Conservation (phyloP, 768 basidiomycete species). For the Coprinopsis strossmayeri region DNA sequence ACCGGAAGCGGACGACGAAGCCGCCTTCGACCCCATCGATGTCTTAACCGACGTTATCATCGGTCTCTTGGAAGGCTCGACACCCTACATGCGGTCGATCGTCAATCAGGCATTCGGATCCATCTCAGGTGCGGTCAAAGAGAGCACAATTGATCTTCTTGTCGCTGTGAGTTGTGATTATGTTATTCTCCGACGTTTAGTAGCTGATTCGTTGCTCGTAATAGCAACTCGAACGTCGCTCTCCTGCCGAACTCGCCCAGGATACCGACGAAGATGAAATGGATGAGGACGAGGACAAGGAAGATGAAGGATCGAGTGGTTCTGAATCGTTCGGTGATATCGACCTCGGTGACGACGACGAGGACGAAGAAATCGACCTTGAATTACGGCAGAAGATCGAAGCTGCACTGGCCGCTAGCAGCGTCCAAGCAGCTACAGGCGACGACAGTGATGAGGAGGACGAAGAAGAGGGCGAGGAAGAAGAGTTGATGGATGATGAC, state of each 20-base stretch:
- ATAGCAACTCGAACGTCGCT: slow-evolving; percentile 80
- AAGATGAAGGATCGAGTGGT: slow-evolving; percentile 23
- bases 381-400: slow-evolving; percentile 66
- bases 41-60: slow-evolving; percentile 86
- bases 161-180: slow-evolving; percentile 52
- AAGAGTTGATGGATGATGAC: slow-evolving; percentile 88
- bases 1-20: slow-evolving; percentile 12
- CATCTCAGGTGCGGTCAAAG: slow-evolving; percentile 58
- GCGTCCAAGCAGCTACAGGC: slow-evolving; percentile 48
- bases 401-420: slow-evolving; percentile 54
- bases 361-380: slow-evolving; percentile 46
- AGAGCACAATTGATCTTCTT: slow-evolving; percentile 74
- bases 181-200: slow-evolving; percentile 4
- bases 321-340: slow-evolving; percentile 10
- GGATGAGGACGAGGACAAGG: slow-evolving; percentile 29
- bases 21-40: slow-evolving; percentile 56
- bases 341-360: slow-evolving; percentile 27
- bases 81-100: slow-evolving; percentile 71
- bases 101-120: slow-evolving; percentile 77
- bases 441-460: slow-evolving; percentile 51
- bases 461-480: slow-evolving; percentile 52
- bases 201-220: not conserved
- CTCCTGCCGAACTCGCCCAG: slow-evolving; percentile 45
- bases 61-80: slow-evolving; percentile 80
- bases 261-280: slow-evolving; percentile 29